These are phyloP conservation scores for Leccinum pseudoinsigne DNA, from an alignment of 1,284 basidiomycete species.

Conservation along the genomic window DNA sequence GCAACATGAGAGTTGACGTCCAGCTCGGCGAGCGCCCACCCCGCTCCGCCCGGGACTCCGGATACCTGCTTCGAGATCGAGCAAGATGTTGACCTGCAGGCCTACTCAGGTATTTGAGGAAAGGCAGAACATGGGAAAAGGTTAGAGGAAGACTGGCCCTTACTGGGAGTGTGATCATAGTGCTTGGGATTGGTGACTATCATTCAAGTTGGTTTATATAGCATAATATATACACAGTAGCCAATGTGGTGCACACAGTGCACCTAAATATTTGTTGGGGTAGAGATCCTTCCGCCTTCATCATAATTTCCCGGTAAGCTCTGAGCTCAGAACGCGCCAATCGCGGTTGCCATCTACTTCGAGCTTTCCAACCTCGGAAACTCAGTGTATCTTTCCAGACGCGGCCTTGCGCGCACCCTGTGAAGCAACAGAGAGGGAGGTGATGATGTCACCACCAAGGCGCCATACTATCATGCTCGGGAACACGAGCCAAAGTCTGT, in stretches of 20 bases:
- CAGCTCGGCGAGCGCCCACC: neutral
- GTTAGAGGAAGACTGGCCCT: neutral
- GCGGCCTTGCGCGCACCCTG: constrained; percentile 10
- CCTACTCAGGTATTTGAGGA: neutral
- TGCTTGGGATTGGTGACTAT: neutral
- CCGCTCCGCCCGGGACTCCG: neutral
- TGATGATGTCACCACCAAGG: constrained; percentile 57
- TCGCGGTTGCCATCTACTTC: neutral
- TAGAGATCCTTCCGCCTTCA: neutral
- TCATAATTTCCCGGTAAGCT: neutral
- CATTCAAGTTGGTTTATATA: neutral
- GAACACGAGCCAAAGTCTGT: constrained; percentile 71
- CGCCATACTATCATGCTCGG: constrained; percentile 57
- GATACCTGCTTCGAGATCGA: neutral
- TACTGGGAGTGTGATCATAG: neutral
- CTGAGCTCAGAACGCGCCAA: neutral
- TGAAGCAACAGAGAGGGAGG: constrained; percentile 43
- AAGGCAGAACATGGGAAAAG: neutral
- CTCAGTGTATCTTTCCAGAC: constrained; percentile 25
- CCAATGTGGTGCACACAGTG: neutral
- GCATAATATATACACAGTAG: neutral
- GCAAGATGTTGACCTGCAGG: neutral
- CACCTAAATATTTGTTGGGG: neutral
- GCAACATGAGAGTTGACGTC: neutral
- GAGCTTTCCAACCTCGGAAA: neutral